Base-by-base conservation (phyloP, 805 yeast genomes). In the Lipomyces anomalus region DNA sequence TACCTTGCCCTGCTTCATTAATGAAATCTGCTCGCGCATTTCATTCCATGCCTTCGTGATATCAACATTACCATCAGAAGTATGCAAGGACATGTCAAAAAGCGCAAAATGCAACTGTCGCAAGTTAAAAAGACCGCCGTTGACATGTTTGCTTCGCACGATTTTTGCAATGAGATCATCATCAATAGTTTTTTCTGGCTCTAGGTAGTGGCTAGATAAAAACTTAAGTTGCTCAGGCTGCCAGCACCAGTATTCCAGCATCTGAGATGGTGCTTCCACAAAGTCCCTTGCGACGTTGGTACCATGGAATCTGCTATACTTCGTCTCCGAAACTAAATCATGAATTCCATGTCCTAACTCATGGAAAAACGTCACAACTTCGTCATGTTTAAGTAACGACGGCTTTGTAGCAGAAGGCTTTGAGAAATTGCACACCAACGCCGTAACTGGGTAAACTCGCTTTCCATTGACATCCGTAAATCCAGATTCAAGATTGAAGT, bases 331-430 rank as follows among this genome's bases (percentile, higher is more conserved):
- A 44, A 85, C 72, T 39, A 84, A 66, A 55, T 79, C 82, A 64
- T 86, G 95, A 46, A 86, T 82, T 46, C 94, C 95, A 60, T 86
- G 95, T 22, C 95, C 95, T 53, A 85, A 72, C 64, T 86, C 95
- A 61, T 86, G 95, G 79, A 86, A 86, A 56, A 86, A 82, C 0
- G 95, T 86, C 20, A 79, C 79, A 9, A 85, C 85, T 61, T 85
- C 94, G 52, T 70, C 71, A 61, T 86, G 95, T 57, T 81, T 80
- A 57, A 86, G 72, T 55, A 86, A 69, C 1, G 89, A 77, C 18
- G 90, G 94, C 60, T 80, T 83, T 22, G 71, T 75, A 16, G 68
- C 66, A 4, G 82, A 74, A 36, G 90, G 87, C 60, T 80, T 80
- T 24, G 92, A 80, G 64, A 86, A 86, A 64, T 84, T 86, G 68